These are phyloP conservation scores for Rutstroemia sp. DNA, from an alignment of 2,329 filamentous ascomycete genomes.

Conservation along the genomic window DNA sequence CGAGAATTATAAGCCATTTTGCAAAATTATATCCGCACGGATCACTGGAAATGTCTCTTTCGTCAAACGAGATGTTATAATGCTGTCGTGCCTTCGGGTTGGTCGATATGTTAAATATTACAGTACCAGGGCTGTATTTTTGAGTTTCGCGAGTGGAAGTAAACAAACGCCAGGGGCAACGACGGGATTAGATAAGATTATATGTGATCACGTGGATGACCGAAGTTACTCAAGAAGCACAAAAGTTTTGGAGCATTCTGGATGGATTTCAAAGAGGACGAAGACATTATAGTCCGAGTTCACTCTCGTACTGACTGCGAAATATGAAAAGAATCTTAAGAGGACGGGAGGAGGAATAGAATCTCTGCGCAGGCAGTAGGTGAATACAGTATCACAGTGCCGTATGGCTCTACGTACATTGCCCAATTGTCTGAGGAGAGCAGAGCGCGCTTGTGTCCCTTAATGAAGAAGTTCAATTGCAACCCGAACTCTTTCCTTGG, in stretches of 20 bases:
- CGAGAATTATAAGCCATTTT: conserved; percentile 43
- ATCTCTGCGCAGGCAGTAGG: too few relatives aligned
- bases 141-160: conserved; percentile 1
- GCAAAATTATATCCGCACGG: neutral
- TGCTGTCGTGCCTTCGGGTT: neutral
- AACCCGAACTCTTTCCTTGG: too few relatives aligned
- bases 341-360: too few relatives aligned
- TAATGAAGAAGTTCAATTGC: too few relatives aligned
- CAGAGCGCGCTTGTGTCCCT: too few relatives aligned
- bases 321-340: too few relatives aligned
- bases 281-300: too few relatives aligned
- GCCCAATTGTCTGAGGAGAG: too few relatives aligned
- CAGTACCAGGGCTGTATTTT: neutral
- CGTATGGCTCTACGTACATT: too few relatives aligned
- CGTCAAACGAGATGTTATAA: neutral
- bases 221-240: neutral
- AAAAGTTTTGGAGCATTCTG: neutral
- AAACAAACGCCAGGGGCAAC: conserved; percentile 10
- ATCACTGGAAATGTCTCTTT: neutral
- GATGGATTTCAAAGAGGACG: too few relatives aligned
- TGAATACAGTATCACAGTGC: too few relatives aligned
- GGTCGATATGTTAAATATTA: neutral
- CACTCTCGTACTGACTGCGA: too few relatives aligned
- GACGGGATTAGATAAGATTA: conserved; percentile 1
- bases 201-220: neutral